These are phyloP conservation scores for Xerocomellus chrysenteron DNA, from an alignment of 768 basidiomycete species.

Conservation along the genomic window DNA sequence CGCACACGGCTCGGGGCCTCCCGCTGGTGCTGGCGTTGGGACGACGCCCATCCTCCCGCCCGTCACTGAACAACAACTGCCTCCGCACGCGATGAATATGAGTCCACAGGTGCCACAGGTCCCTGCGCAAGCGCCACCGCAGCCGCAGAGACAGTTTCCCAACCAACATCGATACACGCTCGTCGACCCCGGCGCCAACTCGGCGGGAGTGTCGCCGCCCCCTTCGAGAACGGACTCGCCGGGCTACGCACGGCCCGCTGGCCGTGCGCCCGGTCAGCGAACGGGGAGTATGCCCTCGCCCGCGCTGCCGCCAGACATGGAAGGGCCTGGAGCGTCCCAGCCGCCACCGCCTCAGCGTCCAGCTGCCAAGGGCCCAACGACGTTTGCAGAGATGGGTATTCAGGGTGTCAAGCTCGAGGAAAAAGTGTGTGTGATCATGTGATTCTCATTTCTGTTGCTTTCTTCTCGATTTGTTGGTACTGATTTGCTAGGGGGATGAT, in stretches of 20 bases:
- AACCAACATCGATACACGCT: constrained; percentile 54
- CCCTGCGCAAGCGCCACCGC: not conserved
- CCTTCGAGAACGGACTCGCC: constrained; percentile 22
- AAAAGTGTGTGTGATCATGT: constrained; percentile 91
- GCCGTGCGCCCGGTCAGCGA: constrained; percentile 34
- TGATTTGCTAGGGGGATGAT: no score
- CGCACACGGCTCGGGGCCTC: no score
- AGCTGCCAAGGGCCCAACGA: no score
- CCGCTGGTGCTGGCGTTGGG: no score
- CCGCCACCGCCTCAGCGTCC: no score
- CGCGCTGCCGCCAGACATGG: no score
- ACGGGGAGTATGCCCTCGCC: constrained; percentile 16
- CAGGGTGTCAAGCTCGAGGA: constrained; percentile 75
- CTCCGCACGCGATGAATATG: no score
- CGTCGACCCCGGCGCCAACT: constrained; percentile 38
- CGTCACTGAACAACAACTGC: constrained; percentile 8
- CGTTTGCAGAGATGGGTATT: no score
- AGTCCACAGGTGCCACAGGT: no score
- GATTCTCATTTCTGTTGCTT: constrained; percentile 25
- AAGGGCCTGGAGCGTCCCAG: no score
- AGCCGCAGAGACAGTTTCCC: constrained; percentile 1
- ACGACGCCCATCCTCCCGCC: constrained; percentile 2
- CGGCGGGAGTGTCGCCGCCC: constrained; percentile 9
- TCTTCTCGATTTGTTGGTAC: not conserved
- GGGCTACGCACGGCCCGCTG: constrained; percentile 28